Evolutionary conservation across 176 grass and related monocot genomes (phyloP).

Genomic region (Musa troglodytarum): DNA sequence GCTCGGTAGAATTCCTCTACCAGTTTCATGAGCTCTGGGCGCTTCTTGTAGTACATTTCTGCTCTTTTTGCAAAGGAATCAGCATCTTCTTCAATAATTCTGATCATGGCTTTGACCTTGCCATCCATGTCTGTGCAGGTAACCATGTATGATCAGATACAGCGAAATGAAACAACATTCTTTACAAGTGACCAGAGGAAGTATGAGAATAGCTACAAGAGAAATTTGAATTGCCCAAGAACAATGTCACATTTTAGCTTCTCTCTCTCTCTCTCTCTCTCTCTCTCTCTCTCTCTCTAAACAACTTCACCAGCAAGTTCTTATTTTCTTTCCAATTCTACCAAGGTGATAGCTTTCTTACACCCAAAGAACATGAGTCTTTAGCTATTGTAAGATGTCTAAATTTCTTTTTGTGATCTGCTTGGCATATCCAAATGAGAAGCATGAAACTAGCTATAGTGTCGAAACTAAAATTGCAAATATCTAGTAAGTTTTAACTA

Average conservation of each 20-base stretch:
- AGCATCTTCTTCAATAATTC: slow-evolving; percentile 90
- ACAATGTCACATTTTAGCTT: background rate
- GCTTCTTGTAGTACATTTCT: slow-evolving; percentile 92
- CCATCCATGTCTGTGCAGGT: slow-evolving; percentile 56
- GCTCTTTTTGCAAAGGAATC: slow-evolving; percentile 96
- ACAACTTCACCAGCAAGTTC: too few species aligned
- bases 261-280: background rate
- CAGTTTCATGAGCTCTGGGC: slow-evolving; percentile 82
- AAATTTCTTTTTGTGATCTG: too few species aligned
- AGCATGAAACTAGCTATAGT: too few species aligned
- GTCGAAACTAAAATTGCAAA: too few species aligned
- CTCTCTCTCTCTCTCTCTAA: background rate
- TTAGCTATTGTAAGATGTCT: too few species aligned
- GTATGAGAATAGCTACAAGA: too few species aligned
- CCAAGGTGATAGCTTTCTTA: background rate
- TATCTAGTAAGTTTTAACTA: too few species aligned
- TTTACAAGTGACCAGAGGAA: too few species aligned
- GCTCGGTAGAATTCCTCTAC: slow-evolving; percentile 95
- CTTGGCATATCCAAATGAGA: too few species aligned
- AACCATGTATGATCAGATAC: background rate
- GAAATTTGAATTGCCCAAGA: too few species aligned
- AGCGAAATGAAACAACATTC: background rate
- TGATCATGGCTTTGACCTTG: slow-evolving; percentile 95
- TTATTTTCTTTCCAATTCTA: background rate
- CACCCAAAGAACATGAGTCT: too few species aligned